Percentiles rank a stretch among this genome's conserved stretches.
Conservation (phyloP, 1,284 basidiomycete species). For the Microbotryomycetes sp. region DNA sequence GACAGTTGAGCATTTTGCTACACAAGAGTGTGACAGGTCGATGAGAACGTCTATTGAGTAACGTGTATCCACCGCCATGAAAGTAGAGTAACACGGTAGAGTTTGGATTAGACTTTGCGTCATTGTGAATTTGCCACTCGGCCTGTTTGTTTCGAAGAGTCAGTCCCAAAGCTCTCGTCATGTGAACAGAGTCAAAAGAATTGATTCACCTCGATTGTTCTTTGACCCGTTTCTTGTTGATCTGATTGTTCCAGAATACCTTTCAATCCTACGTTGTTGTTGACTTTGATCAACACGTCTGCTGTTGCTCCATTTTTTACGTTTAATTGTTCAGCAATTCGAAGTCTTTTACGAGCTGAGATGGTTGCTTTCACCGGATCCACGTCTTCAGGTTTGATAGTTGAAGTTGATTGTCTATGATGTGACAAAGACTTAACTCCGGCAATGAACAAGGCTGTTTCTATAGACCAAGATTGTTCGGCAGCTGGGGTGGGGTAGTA, state of each 20-base stretch:
- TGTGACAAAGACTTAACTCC: background rate
- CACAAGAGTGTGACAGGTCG: conserved; percentile 9
- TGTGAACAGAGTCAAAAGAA: too few relatives aligned
- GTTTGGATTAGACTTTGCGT: background rate
- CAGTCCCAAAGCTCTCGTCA: too few relatives aligned
- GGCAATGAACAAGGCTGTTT: conserved; percentile 13
- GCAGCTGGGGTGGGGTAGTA: background rate
- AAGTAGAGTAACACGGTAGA: conserved; percentile 23
- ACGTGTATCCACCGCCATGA: conserved; percentile 27
- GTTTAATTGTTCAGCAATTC: background rate
- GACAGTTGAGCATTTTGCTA: conserved; percentile 8
- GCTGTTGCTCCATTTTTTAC: conserved; percentile 10
- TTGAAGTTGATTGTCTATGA: background rate
- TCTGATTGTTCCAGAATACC: conserved; percentile 10
- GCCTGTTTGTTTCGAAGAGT: conserved; percentile 5
- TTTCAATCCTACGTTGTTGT: background rate
- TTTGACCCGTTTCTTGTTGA: conserved; percentile 1
- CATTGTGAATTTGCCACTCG: conserved; percentile 20
- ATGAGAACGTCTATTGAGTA: conserved; percentile 20
- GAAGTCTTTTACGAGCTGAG: conserved; percentile 1
- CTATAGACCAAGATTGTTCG: conserved; percentile 12
- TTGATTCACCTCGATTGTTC: conserved; percentile 7
- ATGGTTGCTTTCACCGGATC: background rate
- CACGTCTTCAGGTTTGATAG: background rate
- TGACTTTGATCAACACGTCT: conserved; percentile 7